Evolutionary conservation across 371 early-diverging fungal species (phyloP).

Genomic region (Mucor irregularis): DNA sequence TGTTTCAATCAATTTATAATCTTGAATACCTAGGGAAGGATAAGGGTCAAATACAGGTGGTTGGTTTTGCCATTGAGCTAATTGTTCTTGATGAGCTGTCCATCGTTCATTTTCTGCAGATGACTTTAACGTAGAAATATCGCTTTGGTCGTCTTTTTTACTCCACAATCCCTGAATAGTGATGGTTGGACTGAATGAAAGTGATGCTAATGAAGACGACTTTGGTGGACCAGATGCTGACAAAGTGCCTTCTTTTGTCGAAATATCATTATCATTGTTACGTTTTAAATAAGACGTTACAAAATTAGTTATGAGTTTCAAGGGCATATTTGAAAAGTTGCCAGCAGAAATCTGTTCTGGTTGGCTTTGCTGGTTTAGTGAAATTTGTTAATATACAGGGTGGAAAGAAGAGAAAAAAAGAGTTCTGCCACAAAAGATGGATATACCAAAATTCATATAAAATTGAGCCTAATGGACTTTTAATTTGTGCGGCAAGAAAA

Average conservation of each 20-base stretch:
- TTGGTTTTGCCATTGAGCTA: constrained; percentile 36
- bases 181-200: constrained; percentile 40
- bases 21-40: constrained; percentile 30
- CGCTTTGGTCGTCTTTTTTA: constrained; percentile 27
- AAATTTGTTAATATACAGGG: not conserved
- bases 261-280: constrained; percentile 2
- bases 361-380: too few relatives aligned
- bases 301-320: constrained; percentile 33
- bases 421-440: too few relatives aligned
- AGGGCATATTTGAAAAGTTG: constrained; percentile 37
- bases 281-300: constrained; percentile 32
- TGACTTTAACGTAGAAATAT: constrained; percentile 13
- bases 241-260: constrained; percentile 7
- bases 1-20: constrained; percentile 68
- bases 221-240: constrained; percentile 6
- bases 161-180: constrained; percentile 29
- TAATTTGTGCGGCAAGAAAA: too few relatives aligned
- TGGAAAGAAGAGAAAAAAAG: not conserved
- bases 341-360: too few relatives aligned
- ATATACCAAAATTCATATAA: too few relatives aligned
- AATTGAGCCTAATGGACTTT: too few relatives aligned
- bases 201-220: constrained; percentile 19
- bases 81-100: constrained; percentile 31
- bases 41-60: constrained; percentile 35
- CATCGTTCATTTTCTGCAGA: constrained; percentile 14